Conservation (phyloP, 768 basidiomycete species). For the Cyathus striatus region DNA sequence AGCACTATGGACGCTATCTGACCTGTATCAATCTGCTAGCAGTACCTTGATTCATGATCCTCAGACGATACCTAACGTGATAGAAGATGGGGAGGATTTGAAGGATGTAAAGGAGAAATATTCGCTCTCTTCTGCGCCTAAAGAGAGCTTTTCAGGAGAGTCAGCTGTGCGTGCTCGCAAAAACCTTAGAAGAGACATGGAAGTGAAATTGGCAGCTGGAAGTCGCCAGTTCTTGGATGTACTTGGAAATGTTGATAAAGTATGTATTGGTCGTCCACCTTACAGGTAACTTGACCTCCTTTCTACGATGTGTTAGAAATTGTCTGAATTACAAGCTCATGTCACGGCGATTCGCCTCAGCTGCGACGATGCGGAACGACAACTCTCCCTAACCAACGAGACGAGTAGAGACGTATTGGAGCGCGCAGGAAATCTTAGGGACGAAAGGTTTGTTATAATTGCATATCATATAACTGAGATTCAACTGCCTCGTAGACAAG, state of each 20-base stretch:
- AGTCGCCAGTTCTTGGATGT: slow-evolving; percentile 80
- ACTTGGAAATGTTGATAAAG: slow-evolving; percentile 87
- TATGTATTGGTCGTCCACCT: slow-evolving; percentile 39
- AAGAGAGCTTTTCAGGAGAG: slow-evolving; percentile 47
- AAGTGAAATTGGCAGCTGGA: slow-evolving; percentile 74
- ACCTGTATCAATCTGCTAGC: slow-evolving; percentile 67
- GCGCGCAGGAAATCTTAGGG: slow-evolving; percentile 69
- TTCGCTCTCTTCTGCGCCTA: slow-evolving; percentile 7
- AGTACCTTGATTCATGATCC: too few species aligned
- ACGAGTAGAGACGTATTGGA: slow-evolving; percentile 78
- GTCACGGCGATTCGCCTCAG: slow-evolving; percentile 74
- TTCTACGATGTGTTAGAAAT: slow-evolving; percentile 50
- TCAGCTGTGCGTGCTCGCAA: slow-evolving; percentile 72
- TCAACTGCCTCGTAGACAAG: slow-evolving; percentile 44
- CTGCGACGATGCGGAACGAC: slow-evolving; percentile 80
- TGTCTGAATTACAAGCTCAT: slow-evolving; percentile 73
- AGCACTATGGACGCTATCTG: slow-evolving; percentile 78
- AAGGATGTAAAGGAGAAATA: slow-evolving; percentile 27
- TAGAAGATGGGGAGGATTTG: slow-evolving; percentile 19
- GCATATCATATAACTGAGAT: too few species aligned
- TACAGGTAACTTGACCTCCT: slow-evolving; percentile 4
- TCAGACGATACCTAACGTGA: too few species aligned
- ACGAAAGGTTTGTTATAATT: slow-evolving; percentile 64
- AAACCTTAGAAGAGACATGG: slow-evolving; percentile 80
- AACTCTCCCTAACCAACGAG: slow-evolving; percentile 69